Evolutionary conservation across 1,139 yeast genomes (phyloP).

Genomic region (Hemisphaericaspora subhashii): DNA sequence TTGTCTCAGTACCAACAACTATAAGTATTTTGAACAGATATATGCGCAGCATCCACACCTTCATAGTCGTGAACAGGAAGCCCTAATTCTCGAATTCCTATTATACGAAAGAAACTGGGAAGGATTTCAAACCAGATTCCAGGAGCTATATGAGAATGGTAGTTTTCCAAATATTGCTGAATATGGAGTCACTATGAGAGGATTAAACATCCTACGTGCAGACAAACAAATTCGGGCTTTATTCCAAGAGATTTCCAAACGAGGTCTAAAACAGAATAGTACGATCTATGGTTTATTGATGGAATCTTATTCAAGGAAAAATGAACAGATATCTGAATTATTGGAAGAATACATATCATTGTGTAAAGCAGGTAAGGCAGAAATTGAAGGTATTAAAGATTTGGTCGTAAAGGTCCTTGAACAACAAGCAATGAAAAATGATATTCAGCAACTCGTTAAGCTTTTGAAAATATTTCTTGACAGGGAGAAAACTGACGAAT

Average conservation of each 20-base stretch:
- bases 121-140: conserved; percentile 61
- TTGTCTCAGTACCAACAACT: conserved; percentile 22
- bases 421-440: conserved; percentile 37
- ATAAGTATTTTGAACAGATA: conserved; percentile 26
- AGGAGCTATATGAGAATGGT: conserved; percentile 57
- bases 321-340: conserved; percentile 38
- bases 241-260: conserved; percentile 45
- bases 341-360: conserved; percentile 19
- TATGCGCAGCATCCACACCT: conserved; percentile 25
- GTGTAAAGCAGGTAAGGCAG: conserved; percentile 3
- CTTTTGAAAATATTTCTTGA: conserved; percentile 36
- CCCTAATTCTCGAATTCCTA: conserved; percentile 46
- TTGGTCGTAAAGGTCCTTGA: conserved; percentile 44
- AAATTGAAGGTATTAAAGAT: conserved; percentile 2
- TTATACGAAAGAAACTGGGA: conserved; percentile 59
- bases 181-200: conserved; percentile 63
- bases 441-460: conserved; percentile 38
- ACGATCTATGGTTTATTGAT: conserved; percentile 52
- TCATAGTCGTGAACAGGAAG: conserved; percentile 42
- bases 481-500: conserved; percentile 17
- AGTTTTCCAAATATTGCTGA: conserved; percentile 57
- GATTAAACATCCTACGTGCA: conserved; percentile 61
- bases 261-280: conserved; percentile 51
- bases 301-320: conserved; percentile 42
- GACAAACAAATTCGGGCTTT: conserved; percentile 52